Base-by-base conservation (phyloP, 169 alveolate species). In the Sarcocystis neurona region DNA sequence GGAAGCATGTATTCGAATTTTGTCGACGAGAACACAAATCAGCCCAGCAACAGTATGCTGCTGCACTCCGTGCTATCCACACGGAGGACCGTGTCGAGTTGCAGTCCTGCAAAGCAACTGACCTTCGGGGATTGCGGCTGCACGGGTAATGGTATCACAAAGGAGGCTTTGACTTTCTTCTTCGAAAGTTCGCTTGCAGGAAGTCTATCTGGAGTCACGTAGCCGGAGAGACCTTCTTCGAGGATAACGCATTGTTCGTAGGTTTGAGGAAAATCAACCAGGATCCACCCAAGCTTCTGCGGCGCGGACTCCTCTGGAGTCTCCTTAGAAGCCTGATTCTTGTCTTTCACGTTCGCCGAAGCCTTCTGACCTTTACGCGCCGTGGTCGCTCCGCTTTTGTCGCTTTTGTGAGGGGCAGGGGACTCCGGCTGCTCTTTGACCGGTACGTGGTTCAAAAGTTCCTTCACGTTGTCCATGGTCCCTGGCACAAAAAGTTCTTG, bases 281-380 rank as follows among this genome's bases (percentile, higher is more conserved):
- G 56, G 3, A 85, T 34, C 84, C 89, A 85, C 30, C 89, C 89
- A 56, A 60, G 75, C 53, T 85, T 47, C 74, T 68, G 68, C 6
- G 44, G 53, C 39, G 47, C 41, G 8, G 30, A 68, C 47, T 44
- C 74, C 30, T 6, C 74, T 0, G 30, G 53, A 37, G 48, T n/a
- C 30, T 41, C 46, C 39, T 41, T 56, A 41, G 2, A 12, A 43
- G 12, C 41, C 47, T 4, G 47, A 10, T 50, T 50, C 20, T 32
- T 34, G 2, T 18, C 43, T 37, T 23, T 39, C 23, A 39, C 75
- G 10, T 0, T 18, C 47, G 58, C 77, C 37, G 39, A 34, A 48
- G 27, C 27, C 60, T 48, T 15, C 10, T 82, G 79, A 23, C 39
- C 43, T 44, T 58, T 39, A 39, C 44, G 79, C 63, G 43, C 56